Percentiles rank a stretch among this genome's conserved stretches.
These are phyloP conservation scores for Debaryomycetaceae sp. DNA, from an alignment of 1,139 yeast species.

Conservation along the genomic window DNA sequence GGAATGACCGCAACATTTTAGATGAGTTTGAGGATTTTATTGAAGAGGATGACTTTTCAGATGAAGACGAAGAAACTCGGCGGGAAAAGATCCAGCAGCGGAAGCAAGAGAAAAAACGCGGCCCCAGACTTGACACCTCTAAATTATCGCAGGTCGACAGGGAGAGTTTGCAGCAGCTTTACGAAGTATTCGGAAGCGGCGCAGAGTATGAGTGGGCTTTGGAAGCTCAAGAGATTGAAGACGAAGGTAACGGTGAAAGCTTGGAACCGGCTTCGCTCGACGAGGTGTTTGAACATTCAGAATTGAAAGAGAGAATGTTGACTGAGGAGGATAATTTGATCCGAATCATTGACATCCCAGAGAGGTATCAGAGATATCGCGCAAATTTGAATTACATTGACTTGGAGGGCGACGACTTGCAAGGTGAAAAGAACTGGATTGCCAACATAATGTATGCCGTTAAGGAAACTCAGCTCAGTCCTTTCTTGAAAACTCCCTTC, in stretches of 20 bases:
- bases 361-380: conserved; percentile 76
- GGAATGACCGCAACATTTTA: conserved; percentile 30
- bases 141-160: conserved; percentile 75
- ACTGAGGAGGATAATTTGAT: conserved; percentile 88
- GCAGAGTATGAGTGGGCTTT: conserved; percentile 97
- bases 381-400: conserved; percentile 53
- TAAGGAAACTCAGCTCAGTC: conserved; percentile 25
- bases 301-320: conserved; percentile 77
- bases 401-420: conserved; percentile 57
- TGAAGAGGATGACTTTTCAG: conserved; percentile 93
- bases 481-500: conserved; percentile 48
- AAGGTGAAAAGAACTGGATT: conserved; percentile 71
- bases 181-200: conserved; percentile 95
- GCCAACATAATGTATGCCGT: conserved; percentile 45
- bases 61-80: conserved; percentile 54
- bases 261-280: conserved; percentile 56
- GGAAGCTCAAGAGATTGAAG: conserved; percentile 74
- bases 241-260: conserved; percentile 42
- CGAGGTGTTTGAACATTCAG: conserved; percentile 92
- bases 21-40: conserved; percentile 96
- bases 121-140: conserved; percentile 39
- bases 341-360: conserved; percentile 84
- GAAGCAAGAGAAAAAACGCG: conserved; percentile 26
- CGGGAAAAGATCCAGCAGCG: conserved; percentile 27
- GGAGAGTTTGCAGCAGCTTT: conserved; percentile 85